A percentile compares a stretch with the other conserved stretches of the same genome.
phyloP scores from a whole-genome alignment of 2,329 filamentous ascomycete genomes.

The Phialophora expanda region DNA sequence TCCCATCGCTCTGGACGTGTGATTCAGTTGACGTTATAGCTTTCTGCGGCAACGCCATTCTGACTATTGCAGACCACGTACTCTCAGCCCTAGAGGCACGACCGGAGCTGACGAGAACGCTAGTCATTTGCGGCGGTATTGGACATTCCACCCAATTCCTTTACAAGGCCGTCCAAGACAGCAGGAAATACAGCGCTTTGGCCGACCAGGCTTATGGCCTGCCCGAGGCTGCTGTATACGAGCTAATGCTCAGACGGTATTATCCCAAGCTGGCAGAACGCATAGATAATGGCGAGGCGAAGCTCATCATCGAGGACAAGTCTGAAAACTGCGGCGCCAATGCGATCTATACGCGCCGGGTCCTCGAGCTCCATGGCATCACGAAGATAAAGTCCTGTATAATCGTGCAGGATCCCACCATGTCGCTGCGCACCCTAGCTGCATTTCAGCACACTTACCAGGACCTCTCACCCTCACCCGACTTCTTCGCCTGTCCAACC shows the following conservation, averaged over 20 bases:
- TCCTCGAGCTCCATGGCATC: constrained; percentile 45
- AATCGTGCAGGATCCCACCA: constrained; percentile 55
- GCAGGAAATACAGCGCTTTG: constrained; percentile 43
- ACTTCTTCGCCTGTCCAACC: constrained; percentile 44
- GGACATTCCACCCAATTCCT: constrained; percentile 54
- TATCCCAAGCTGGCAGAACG: constrained; percentile 35
- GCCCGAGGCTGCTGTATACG: constrained; percentile 50
- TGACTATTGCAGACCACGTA: constrained; percentile 45
- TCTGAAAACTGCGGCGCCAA: constrained; percentile 57
- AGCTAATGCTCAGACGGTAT: constrained; percentile 43
- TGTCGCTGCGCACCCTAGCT: constrained; percentile 51
- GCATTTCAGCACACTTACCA: constrained; percentile 51
- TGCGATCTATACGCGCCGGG: constrained; percentile 45
- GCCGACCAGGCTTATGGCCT: constrained; percentile 42
- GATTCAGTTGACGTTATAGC: constrained; percentile 47
- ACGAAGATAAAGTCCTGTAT: constrained; percentile 41
- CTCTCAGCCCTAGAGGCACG: constrained; percentile 44
- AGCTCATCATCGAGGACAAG: constrained; percentile 50
- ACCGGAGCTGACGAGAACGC: constrained; percentile 43
- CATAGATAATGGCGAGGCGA: constrained; percentile 40
- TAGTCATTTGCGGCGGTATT: constrained; percentile 54
- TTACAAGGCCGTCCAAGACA: constrained; percentile 48
- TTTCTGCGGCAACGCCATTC: constrained; percentile 50
- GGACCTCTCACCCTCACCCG: constrained; percentile 31
- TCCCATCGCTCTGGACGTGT: constrained; percentile 31